These are phyloP conservation scores for Spergularia azorica DNA, from an alignment of 179 eudicot genomes.

Conservation along the genomic window DNA sequence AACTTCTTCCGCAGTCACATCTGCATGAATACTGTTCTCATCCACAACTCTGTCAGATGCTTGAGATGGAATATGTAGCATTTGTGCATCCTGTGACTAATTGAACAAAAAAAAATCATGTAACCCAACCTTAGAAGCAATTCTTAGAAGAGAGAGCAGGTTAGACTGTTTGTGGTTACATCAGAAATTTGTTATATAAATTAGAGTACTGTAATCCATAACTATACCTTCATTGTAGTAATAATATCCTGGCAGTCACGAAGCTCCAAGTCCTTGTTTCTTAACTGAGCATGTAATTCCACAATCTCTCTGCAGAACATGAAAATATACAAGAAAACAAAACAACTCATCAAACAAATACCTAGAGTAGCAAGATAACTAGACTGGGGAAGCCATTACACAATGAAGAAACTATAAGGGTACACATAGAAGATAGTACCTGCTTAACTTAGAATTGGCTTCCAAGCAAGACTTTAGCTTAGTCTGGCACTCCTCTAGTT, in stretches of 20 bases:
- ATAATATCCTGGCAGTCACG: constrained; percentile 31
- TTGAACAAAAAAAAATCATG: too few species aligned
- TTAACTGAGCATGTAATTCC: constrained; percentile 49
- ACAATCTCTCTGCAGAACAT: constrained; percentile 59
- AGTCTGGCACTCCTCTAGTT: constrained; percentile 64
- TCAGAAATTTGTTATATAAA: neutral
- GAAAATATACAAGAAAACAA: neutral
- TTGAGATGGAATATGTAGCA: constrained; percentile 34
- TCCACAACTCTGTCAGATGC: constrained; percentile 18
- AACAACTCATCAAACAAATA: neutral
- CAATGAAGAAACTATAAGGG: neutral
- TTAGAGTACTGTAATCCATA: too few species aligned
- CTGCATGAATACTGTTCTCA: constrained; percentile 26
- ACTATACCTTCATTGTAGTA: constrained; percentile 71
- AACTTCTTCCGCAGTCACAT: constrained; percentile 49
- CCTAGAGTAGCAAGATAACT: neutral
- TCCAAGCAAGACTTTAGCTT: constrained; percentile 71
- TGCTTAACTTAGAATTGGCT: constrained; percentile 55
- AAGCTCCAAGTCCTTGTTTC: constrained; percentile 30
- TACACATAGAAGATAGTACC: constrained; percentile 43
- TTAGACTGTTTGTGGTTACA: constrained; percentile 2
- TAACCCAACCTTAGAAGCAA: neutral
- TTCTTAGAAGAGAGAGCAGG: neutral
- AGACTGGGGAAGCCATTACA: neutral
- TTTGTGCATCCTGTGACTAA: constrained; percentile 53